These are phyloP conservation scores for Corniculantispora saksenae DNA, from an alignment of 2,329 filamentous ascomycete genomes.

Conservation along the genomic window DNA sequence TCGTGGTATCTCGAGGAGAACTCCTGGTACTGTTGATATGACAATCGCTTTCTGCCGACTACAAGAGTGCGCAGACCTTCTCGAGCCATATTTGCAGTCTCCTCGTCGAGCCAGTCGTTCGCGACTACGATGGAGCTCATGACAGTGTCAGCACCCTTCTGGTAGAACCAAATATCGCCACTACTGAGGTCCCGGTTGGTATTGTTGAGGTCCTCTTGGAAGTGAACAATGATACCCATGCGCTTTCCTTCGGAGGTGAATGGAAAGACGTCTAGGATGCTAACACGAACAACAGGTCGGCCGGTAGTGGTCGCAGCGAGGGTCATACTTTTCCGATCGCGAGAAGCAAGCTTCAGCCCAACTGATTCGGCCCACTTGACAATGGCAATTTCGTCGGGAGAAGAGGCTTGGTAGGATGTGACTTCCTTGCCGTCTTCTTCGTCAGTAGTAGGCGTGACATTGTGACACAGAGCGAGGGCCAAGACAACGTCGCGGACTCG, in stretches of 20 bases:
- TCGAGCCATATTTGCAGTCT: slow-evolving; percentile 98
- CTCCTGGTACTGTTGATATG: slow-evolving; percentile 74
- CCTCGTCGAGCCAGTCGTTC: slow-evolving; percentile 98
- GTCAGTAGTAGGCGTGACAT: slow-evolving; percentile 83
- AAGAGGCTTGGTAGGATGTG: slow-evolving; percentile 93
- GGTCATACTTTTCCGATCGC: slow-evolving; percentile 83
- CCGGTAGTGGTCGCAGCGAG: slow-evolving; percentile 76
- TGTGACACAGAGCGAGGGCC: slow-evolving; percentile 91
- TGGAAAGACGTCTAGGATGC: slow-evolving; percentile 91
- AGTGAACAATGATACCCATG: slow-evolving; percentile 96
- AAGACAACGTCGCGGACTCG: slow-evolving; percentile 91
- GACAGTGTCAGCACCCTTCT: slow-evolving; percentile 97
- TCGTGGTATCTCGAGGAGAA: slow-evolving; percentile 76
- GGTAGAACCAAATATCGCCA: slow-evolving; percentile 95
- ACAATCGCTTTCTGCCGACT: slow-evolving; percentile 87
- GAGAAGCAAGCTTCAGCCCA: slow-evolving; percentile 78
- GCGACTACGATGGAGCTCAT: slow-evolving; percentile 94
- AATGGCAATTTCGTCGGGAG: slow-evolving; percentile 96
- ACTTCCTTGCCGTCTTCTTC: slow-evolving; percentile 75
- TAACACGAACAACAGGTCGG: slow-evolving; percentile 76
- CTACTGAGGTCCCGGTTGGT: slow-evolving; percentile 52
- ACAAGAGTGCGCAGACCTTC: slow-evolving; percentile 94
- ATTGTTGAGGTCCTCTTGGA: slow-evolving; percentile 59
- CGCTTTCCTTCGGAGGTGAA: slow-evolving; percentile 98
- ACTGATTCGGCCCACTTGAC: slow-evolving; percentile 94